phyloP scores from a whole-genome alignment of 805 yeast genomes.

The Maudiozyma bulderi region DNA sequence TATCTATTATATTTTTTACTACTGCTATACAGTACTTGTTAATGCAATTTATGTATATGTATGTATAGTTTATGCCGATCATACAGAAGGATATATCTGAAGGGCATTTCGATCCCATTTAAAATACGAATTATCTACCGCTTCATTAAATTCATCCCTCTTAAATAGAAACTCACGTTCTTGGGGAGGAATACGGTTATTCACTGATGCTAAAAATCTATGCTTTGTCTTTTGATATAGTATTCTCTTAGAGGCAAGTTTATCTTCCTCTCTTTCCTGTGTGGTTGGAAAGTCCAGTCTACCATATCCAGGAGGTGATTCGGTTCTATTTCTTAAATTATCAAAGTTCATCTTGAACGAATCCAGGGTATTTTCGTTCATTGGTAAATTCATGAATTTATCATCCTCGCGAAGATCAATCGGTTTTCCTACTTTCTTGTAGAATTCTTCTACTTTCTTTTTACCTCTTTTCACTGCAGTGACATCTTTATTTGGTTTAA shows the following conservation, averaged over 20 bases:
- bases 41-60: too few species aligned
- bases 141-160: conserved; percentile 31
- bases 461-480: conserved; percentile 8
- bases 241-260: conserved; percentile 27
- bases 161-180: conserved; percentile 38
- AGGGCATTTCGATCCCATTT: conserved; percentile 23
- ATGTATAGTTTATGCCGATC: background rate
- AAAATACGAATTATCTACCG: conserved; percentile 28
- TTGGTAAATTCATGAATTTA: conserved; percentile 1
- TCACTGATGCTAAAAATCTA: conserved; percentile 36
- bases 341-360: conserved; percentile 20
- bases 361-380: conserved; percentile 5
- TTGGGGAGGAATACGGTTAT: conserved; percentile 24
- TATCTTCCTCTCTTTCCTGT: conserved; percentile 38
- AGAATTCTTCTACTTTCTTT: conserved; percentile 12
- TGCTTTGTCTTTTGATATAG: conserved; percentile 33
- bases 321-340: conserved; percentile 29
- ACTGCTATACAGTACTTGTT: too few species aligned
- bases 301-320: conserved; percentile 52
- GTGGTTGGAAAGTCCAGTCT: conserved; percentile 51
- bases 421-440: conserved; percentile 16
- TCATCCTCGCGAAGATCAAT: background rate
- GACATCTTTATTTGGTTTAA: conserved; percentile 19
- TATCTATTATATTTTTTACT: too few species aligned
- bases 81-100: conserved; percentile 11